These are phyloP conservation scores for Tuber magnatum DNA, from an alignment of 495 filamentous ascomycete genomes.

Conservation along the genomic window DNA sequence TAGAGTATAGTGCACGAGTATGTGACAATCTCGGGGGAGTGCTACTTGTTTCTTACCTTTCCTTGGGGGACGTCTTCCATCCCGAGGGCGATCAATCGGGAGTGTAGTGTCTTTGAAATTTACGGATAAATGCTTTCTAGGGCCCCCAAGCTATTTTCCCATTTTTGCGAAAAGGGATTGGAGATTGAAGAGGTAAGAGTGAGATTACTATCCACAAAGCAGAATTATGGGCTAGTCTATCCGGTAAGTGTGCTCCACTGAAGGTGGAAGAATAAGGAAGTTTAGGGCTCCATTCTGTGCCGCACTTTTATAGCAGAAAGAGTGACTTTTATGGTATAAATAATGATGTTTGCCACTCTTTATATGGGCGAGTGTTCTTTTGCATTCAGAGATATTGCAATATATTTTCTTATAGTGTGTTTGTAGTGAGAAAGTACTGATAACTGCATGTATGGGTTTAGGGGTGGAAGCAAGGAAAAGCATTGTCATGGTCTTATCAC, in stretches of 20 bases:
- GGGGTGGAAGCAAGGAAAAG: no score
- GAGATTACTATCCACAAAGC: neutral
- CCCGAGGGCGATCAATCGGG: neutral
- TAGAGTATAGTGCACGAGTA: neutral
- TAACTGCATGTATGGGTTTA: no score
- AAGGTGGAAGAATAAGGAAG: neutral
- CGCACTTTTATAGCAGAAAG: no score
- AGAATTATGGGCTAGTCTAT: neutral
- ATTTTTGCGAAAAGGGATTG: neutral
- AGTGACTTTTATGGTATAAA: no score
- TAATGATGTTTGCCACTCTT: no score
- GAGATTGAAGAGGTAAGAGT: no score
- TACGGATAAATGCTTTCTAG: neutral
- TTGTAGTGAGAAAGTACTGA: no score
- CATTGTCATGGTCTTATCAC: no score
- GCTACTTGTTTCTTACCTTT: neutral
- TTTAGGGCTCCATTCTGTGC: neutral
- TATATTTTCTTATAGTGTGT: no score
- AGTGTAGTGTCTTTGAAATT: neutral
- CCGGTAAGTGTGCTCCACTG: neutral
- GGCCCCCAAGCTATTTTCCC: neutral
- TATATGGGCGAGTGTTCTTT: no score
- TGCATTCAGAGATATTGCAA: no score
- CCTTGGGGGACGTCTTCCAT: neutral
- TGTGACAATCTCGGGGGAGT: neutral